Conservation (phyloP, 176 grass and related monocot genomes). For the Alloteropsis semialata region DNA sequence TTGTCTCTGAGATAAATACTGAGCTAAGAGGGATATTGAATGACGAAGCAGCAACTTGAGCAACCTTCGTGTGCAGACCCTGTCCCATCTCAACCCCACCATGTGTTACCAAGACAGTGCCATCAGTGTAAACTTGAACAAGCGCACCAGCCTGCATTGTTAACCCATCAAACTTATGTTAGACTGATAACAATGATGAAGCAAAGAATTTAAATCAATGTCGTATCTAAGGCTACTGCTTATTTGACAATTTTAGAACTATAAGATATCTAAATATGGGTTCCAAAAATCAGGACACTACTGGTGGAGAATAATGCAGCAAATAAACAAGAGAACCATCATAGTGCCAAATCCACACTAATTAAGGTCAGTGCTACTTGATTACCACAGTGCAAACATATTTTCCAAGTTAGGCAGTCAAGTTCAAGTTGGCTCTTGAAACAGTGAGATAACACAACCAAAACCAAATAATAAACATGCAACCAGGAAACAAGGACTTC, state of each 20-base stretch:
- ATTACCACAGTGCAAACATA: background rate
- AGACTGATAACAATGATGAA: slow-evolving; percentile 13
- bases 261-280: background rate
- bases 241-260: background rate
- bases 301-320: background rate
- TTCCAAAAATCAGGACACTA: background rate
- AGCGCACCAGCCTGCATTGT: slow-evolving; percentile 78
- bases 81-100: slow-evolving; percentile 99
- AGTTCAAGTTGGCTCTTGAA: background rate
- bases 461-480: slow-evolving; percentile 8
- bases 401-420: background rate
- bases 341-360: background rate
- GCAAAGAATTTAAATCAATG: background rate
- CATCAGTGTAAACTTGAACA: slow-evolving; percentile 96
- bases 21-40: slow-evolving; percentile 83
- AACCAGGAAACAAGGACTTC: slow-evolving; percentile 1
- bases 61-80: slow-evolving; percentile 96
- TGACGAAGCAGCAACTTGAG: slow-evolving; percentile 83
- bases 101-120: slow-evolving; percentile 94
- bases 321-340: background rate
- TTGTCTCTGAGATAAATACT: slow-evolving; percentile 98
- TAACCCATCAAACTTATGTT: slow-evolving; percentile 30
- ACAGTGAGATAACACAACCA: background rate
- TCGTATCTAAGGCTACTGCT: background rate
- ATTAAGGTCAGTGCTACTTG: background rate